Evolutionary conservation across 768 basidiomycete species (phyloP), one percentile per base, ranked within the genome.

Genomic region (Mycena floridula): DNA sequence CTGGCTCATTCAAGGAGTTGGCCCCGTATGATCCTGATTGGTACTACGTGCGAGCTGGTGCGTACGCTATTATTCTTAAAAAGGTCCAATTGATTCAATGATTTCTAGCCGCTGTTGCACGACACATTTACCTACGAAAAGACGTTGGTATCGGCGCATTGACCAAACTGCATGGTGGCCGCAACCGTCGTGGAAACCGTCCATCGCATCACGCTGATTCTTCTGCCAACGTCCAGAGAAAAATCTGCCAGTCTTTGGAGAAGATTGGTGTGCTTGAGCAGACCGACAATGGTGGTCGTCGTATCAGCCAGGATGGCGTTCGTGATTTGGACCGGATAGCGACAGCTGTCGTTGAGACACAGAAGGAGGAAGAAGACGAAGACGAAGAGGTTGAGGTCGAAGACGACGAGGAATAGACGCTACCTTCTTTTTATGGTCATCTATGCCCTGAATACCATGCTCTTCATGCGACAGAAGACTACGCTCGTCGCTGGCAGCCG

Each of bases 81-180:
- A 39, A n/a, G 20, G 21, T 25, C 28, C 16, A n/a, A 43, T n/a
- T 15, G 1, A 3, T 23, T 9, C 11, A 28, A 2, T 24, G 11
- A 46, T 25, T 25, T 43, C 35, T 58, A 96, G 94, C 94, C 64
- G 90, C 94, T 52, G 72, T 98, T 59, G 95, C 95, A 69, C 86
- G 95, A 61, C 95, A 97, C 84, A 96, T 97, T 70, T 98, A 99
- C 81, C 88, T 99, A 65, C 90, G 95, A 66, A 94, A 95, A 75
- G 87, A 90, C 62, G 90, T 94, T 58, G 93, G 93, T 59, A 81
- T 95, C 52, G 93, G 92, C 58, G 88, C 88, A 23, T 80, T 96
- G 27, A 83, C 80, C 69, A 98, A 96, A 79, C 86, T 97, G 32
- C 93, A 98, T 72, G 96, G 96, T 66, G 89, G 89, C 52, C 84